Evolutionary conservation across 768 basidiomycete species (phyloP).

Genomic region (Termitomyces sp.): DNA sequence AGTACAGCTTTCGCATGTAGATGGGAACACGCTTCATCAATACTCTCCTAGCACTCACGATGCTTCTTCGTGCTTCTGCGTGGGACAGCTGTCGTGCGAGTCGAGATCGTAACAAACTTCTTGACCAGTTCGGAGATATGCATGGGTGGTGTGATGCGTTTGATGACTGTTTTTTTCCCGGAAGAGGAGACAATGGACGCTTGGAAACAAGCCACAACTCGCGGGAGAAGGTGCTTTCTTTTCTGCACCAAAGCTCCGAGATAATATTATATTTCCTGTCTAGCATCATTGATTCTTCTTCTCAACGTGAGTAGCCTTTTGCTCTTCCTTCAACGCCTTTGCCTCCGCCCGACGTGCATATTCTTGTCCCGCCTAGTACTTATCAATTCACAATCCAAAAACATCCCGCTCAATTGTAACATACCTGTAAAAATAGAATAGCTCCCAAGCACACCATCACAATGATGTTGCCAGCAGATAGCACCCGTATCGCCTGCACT

Average conservation of each 20-base stretch:
- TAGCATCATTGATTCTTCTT: constrained; percentile 33
- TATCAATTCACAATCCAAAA: constrained; percentile 4
- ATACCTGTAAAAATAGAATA: constrained; percentile 68
- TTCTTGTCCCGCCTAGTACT: constrained; percentile 72
- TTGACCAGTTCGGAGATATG: neutral
- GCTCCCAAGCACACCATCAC: constrained; percentile 63
- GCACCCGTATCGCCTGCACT: constrained; percentile 72
- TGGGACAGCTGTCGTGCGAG: constrained; percentile 2
- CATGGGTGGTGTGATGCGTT: neutral
- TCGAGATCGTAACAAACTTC: neutral
- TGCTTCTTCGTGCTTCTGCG: constrained; percentile 2
- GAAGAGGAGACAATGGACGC: neutral
- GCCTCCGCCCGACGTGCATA: constrained; percentile 66
- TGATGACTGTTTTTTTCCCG: constrained; percentile 2
- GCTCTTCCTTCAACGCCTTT: constrained; percentile 25
- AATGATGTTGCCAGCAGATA: constrained; percentile 86
- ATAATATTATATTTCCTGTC: neutral
- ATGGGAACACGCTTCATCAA: constrained; percentile 1
- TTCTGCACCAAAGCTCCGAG: neutral
- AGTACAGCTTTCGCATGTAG: neutral
- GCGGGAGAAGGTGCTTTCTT: neutral
- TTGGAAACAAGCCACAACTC: neutral
- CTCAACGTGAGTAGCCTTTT: constrained; percentile 13
- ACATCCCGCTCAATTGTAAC: constrained; percentile 9
- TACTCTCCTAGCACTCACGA: neutral